Conservation (phyloP, 2,329 filamentous ascomycete genomes). For the Colletotrichum orchidophilum region DNA sequence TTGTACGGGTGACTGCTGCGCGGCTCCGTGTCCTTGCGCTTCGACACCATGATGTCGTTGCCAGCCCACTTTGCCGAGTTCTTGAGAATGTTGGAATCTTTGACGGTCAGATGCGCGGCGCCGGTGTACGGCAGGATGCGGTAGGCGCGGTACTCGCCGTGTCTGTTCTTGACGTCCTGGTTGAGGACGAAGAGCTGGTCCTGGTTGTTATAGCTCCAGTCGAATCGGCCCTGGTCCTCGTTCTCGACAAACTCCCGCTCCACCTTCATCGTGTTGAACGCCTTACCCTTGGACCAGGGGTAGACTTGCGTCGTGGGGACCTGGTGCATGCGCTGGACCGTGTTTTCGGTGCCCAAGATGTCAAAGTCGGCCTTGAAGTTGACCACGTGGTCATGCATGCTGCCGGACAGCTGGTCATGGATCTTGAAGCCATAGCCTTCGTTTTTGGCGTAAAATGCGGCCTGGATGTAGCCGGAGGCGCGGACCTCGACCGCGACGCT, state of each 20-base stretch:
- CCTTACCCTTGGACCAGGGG: constrained; percentile 57
- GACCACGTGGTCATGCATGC: constrained; percentile 65
- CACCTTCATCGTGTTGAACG: constrained; percentile 62
- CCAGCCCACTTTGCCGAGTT: constrained; percentile 59
- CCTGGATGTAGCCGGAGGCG: constrained; percentile 64
- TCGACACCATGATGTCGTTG: constrained; percentile 60
- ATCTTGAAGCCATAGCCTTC: constrained; percentile 60
- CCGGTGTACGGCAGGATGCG: constrained; percentile 52
- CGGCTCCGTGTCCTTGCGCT: constrained; percentile 63
- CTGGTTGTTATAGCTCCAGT: constrained; percentile 58
- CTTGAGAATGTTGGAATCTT: constrained; percentile 55
- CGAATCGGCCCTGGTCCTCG: constrained; percentile 55
- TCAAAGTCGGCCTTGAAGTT: constrained; percentile 66
- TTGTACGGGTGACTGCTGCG: constrained; percentile 55
- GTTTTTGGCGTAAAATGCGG: constrained; percentile 55
- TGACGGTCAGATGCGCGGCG: constrained; percentile 55
- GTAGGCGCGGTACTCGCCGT: constrained; percentile 63
- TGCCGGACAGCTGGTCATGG: constrained; percentile 56
- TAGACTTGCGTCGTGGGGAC: constrained; percentile 48
- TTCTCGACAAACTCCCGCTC: constrained; percentile 50
- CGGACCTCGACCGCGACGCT: constrained; percentile 60
- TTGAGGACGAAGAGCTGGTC: constrained; percentile 63
- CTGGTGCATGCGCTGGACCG: constrained; percentile 47
- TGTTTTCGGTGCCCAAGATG: constrained; percentile 58
- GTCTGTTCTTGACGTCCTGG: constrained; percentile 55